Percentiles rank a stretch among this genome's conserved stretches.
phyloP scores from a whole-genome alignment of 179 eudicot genomes.

The Carnegiea gigantea region DNA sequence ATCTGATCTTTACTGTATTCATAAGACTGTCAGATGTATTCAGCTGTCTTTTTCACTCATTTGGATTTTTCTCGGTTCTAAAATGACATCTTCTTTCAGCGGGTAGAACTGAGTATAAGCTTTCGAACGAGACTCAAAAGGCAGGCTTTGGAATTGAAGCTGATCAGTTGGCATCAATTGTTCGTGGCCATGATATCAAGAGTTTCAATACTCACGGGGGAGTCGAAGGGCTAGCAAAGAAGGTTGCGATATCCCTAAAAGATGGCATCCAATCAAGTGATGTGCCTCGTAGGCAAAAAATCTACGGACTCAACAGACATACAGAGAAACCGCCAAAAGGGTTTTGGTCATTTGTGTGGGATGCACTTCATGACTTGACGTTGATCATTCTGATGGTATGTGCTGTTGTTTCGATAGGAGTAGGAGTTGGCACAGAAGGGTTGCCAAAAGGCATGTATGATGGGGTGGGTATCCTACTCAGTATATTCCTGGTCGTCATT shows the following conservation, averaged over 20 bases:
- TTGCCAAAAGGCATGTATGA: conserved; percentile 81
- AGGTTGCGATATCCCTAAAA: conserved; percentile 49
- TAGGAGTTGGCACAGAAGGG: conserved; percentile 81
- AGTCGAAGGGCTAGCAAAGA: conserved; percentile 55
- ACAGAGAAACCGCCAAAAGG: conserved; percentile 82
- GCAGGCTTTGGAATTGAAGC: conserved; percentile 71
- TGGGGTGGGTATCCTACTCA: conserved; percentile 72
- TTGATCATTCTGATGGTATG: conserved; percentile 78
- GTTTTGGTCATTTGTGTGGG: conserved; percentile 90
- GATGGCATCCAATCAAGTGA: conserved; percentile 62
- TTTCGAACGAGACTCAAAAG: conserved; percentile 49
- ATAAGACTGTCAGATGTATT: neutral
- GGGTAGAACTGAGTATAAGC: conserved; percentile 35
- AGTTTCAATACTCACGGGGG: conserved; percentile 50
- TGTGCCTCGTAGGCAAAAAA: conserved; percentile 46
- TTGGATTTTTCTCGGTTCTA: neutral
- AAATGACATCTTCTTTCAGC: conserved; percentile 27
- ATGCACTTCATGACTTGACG: conserved; percentile 88
- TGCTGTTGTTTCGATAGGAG: conserved; percentile 85
- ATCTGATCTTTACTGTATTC: neutral
- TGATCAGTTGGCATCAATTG: conserved; percentile 67
- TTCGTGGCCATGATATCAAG: conserved; percentile 51
- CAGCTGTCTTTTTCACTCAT: neutral
- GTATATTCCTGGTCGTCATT: conserved; percentile 69
- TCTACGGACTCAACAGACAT: conserved; percentile 61